Percentiles rank a stretch among this genome's conserved stretches.
Conservation (phyloP, 441 rosid genomes). For the California macrophylla region DNA sequence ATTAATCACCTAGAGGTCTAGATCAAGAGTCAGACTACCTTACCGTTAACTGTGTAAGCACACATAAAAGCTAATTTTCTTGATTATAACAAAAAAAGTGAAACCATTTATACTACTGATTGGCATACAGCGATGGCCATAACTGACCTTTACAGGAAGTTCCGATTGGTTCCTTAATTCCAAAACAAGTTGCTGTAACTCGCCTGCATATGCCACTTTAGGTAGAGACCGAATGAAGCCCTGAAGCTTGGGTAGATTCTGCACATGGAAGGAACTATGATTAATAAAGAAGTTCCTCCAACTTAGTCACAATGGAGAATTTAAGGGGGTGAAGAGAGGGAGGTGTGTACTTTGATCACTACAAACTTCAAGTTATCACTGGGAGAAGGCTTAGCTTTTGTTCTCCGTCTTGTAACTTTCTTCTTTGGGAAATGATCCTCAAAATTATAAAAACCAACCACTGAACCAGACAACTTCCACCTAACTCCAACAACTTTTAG, state of each 20-base stretch:
- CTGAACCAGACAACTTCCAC: constrained; percentile 85
- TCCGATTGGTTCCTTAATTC: constrained; percentile 69
- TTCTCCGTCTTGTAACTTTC: constrained; percentile 42
- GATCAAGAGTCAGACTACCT: constrained; percentile 1
- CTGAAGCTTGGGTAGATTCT: constrained; percentile 89
- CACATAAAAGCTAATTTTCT: not conserved
- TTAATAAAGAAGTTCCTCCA: constrained; percentile 10
- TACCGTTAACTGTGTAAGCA: not conserved
- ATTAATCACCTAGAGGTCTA: not conserved
- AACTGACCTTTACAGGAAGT: constrained; percentile 58
- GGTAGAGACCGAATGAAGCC: constrained; percentile 60
- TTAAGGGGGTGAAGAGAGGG: constrained; percentile 14
- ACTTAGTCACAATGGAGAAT: constrained; percentile 15
- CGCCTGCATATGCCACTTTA: constrained; percentile 63
- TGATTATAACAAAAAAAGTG: not conserved
- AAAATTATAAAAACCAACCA: constrained; percentile 63
- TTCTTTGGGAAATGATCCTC: constrained; percentile 40
- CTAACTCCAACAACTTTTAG: constrained; percentile 80
- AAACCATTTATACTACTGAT: not conserved
- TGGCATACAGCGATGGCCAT: constrained; percentile 11
- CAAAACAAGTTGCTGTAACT: constrained; percentile 60
- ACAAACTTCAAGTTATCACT: constrained; percentile 52
- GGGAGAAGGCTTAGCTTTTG: constrained; percentile 45
- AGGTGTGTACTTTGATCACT: constrained; percentile 60
- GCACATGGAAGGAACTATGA: constrained; percentile 18